Conservation (phyloP, 208 protist species). For the Willaertia magna region DNA sequence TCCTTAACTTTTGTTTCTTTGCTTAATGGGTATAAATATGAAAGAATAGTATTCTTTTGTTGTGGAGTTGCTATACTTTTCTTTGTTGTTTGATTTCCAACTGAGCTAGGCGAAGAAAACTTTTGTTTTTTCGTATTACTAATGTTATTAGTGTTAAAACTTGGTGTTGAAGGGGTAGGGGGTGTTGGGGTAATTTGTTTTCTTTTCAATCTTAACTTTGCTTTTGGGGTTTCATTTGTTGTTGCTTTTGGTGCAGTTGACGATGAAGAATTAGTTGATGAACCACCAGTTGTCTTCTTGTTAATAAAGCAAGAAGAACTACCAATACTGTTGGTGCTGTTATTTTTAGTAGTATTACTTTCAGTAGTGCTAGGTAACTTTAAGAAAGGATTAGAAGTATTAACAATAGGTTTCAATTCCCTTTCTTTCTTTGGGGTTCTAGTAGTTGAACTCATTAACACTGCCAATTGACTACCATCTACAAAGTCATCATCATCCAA, state of each 20-base stretch:
- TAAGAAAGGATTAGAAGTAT: not conserved
- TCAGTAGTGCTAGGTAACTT: too few relatives aligned
- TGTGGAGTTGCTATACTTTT: not conserved
- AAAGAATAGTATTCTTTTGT: not conserved
- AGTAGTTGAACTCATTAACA: not conserved
- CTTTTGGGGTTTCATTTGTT: not conserved
- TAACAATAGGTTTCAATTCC: not conserved
- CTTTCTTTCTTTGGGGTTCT: not conserved
- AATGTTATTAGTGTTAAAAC: too few relatives aligned
- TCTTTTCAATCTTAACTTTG: not conserved
- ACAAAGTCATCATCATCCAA: not conserved
- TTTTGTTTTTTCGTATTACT: not conserved
- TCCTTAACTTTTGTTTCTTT: not conserved
- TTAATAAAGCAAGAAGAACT: not conserved
- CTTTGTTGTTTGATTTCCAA: not conserved
- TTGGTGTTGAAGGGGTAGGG: not conserved
- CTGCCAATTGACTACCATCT: not conserved
- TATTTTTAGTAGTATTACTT: too few relatives aligned
- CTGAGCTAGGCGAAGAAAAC: not conserved
- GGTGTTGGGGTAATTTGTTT: not conserved
- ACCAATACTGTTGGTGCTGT: too few relatives aligned
- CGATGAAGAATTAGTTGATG: not conserved
- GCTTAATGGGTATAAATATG: not conserved
- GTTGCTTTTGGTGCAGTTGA: not conserved
- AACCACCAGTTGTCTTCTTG: too few relatives aligned